These are phyloP conservation scores for Pythium rishiriense DNA, from an alignment of 352 stramenopile species.

Conservation along the genomic window DNA sequence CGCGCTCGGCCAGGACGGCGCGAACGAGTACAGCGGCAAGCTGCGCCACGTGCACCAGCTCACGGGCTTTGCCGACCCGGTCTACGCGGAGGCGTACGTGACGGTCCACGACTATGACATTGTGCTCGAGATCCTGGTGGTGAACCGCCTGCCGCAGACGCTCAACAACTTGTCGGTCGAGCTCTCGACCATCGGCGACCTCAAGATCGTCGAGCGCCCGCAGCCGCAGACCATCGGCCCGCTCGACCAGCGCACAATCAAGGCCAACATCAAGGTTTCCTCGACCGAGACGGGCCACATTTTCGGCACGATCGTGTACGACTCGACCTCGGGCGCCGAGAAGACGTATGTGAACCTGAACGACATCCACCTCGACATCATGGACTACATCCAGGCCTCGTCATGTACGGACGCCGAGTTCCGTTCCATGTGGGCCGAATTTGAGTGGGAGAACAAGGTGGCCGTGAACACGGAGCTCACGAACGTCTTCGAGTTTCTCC, in stretches of 20 bases:
- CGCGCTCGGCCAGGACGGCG: slow-evolving; percentile 90
- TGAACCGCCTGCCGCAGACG: slow-evolving; percentile 98
- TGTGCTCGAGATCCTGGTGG: slow-evolving; percentile 98
- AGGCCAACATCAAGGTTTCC: slow-evolving; percentile 99
- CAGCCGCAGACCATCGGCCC: slow-evolving; percentile 97
- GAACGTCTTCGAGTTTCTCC: slow-evolving; percentile 97
- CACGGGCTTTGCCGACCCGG: slow-evolving; percentile 98
- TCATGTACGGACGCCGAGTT: slow-evolving; percentile 96
- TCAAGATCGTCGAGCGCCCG: slow-evolving; percentile 99
- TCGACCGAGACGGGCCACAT: slow-evolving; percentile 99
- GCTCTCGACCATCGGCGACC: slow-evolving; percentile 98
- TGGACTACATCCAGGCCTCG: slow-evolving; percentile 99
- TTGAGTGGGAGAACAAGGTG: slow-evolving; percentile 99
- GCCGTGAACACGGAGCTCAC: slow-evolving; percentile 96
- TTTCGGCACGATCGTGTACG: slow-evolving; percentile 99
- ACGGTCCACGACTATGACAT: slow-evolving; percentile 99
- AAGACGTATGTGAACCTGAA: slow-evolving; percentile 99
- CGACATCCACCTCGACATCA: slow-evolving; percentile 99
- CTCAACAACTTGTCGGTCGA: slow-evolving; percentile 99
- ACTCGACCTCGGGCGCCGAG: slow-evolving; percentile 94
- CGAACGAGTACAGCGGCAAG: slow-evolving; percentile 89
- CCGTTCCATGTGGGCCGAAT: slow-evolving; percentile 99
- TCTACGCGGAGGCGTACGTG: slow-evolving; percentile 99
- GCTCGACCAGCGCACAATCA: slow-evolving; percentile 96
- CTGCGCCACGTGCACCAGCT: slow-evolving; percentile 98